Conservation (phyloP, 495 filamentous ascomycete genomes). For the Xylaria grammica region DNA sequence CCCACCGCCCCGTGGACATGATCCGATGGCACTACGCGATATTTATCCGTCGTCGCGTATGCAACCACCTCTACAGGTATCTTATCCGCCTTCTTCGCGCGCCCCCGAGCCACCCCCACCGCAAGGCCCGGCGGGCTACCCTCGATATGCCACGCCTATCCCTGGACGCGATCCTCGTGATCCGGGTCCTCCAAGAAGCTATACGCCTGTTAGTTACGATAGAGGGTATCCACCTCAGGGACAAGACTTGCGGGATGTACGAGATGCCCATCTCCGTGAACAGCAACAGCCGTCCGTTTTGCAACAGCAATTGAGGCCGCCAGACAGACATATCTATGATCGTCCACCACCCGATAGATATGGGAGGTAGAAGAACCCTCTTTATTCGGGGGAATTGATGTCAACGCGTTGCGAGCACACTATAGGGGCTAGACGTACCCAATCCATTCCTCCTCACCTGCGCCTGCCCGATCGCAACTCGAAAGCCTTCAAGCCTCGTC, state of each 20-base stretch:
- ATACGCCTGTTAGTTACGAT: conserved; percentile 39
- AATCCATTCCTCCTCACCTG: no score
- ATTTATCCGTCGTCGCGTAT: conserved; percentile 40
- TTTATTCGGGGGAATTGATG: not conserved
- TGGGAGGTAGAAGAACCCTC: conserved; percentile 29
- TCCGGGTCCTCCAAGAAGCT: conserved; percentile 36
- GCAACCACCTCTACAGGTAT: conserved; percentile 31
- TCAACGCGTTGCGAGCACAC: not conserved
- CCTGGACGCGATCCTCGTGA: conserved; percentile 40
- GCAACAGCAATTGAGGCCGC: conserved; percentile 42
- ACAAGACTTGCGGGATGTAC: conserved; percentile 36
- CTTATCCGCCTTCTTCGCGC: conserved; percentile 40
- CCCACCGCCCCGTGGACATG: conserved; percentile 41
- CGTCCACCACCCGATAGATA: conserved; percentile 38
- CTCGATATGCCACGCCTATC: conserved; percentile 37
- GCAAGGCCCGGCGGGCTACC: conserved; percentile 33
- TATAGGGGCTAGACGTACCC: no score
- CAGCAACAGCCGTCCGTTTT: conserved; percentile 38
- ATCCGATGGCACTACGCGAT: conserved; percentile 42
- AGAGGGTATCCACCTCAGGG: conserved; percentile 30
- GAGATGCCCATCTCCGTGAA: conserved; percentile 37
- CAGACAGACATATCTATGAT: conserved; percentile 38
- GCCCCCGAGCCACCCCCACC: conserved; percentile 41
- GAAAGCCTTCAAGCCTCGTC: not conserved
- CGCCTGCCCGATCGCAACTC: not conserved